Evolutionary conservation across 1,284 basidiomycete genomes (phyloP).

Genomic region (Hemileia vastatrix): DNA sequence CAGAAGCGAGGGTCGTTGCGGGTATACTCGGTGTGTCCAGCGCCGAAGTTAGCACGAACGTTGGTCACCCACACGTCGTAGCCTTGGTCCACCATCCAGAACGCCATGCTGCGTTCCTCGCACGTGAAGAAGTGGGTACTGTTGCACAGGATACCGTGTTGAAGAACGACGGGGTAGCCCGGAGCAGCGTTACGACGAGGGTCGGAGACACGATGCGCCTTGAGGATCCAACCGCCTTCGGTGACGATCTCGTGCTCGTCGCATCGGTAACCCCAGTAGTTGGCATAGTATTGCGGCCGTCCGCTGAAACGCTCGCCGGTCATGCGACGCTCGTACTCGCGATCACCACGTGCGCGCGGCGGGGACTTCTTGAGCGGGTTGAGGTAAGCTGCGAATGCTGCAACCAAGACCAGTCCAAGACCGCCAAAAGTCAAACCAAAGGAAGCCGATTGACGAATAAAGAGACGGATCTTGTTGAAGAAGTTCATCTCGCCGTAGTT

Average conservation of each 20-base stretch:
- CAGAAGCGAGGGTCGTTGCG: constrained; percentile 41
- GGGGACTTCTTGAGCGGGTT: constrained; percentile 25
- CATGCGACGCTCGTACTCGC: constrained; percentile 25
- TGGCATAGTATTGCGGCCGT: constrained; percentile 22
- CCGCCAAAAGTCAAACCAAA: constrained; percentile 29
- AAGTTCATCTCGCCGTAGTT: constrained; percentile 36
- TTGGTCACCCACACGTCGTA: constrained; percentile 44
- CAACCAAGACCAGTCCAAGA: constrained; percentile 30
- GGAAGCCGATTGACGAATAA: constrained; percentile 35
- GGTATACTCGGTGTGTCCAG: constrained; percentile 38
- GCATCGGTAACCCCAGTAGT: constrained; percentile 45
- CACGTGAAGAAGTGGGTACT: constrained; percentile 39
- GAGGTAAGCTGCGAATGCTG: constrained; percentile 41
- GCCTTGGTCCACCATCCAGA: constrained; percentile 43
- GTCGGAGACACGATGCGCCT: constrained; percentile 40
- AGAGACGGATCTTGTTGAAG: constrained; percentile 31
- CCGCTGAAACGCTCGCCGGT: constrained; percentile 25
- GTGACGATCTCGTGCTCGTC: constrained; percentile 41
- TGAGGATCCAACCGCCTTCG: constrained; percentile 41
- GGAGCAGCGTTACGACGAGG: constrained; percentile 35
- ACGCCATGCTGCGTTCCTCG: constrained; percentile 41
- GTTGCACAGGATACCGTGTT: constrained; percentile 43
- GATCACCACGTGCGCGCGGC: constrained; percentile 17
- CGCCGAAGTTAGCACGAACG: constrained; percentile 40
- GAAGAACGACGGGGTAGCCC: constrained; percentile 40